Conservation (phyloP, 441 rosid species). For the Croton laevigatus region DNA sequence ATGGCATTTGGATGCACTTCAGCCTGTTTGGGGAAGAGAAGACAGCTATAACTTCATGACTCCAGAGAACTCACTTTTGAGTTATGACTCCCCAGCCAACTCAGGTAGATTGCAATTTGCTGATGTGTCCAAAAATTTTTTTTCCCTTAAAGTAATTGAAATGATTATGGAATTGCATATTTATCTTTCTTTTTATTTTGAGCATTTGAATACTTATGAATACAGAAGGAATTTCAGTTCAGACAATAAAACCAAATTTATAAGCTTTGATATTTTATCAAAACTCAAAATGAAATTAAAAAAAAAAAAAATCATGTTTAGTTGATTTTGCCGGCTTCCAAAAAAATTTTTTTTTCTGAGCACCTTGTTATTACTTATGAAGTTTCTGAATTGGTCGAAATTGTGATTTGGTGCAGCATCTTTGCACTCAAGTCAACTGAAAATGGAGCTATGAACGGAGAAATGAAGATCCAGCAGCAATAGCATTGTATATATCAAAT, state of each 20-base stretch:
- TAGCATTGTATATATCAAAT: conserved; percentile 41
- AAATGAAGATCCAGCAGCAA: conserved; percentile 20
- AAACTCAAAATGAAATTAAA: neutral
- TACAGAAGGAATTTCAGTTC: neutral
- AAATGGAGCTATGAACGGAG: conserved; percentile 66
- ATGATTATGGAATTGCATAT: neutral
- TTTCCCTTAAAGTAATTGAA: neutral
- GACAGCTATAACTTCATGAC: conserved; percentile 50
- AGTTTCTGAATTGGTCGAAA: neutral
- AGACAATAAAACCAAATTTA: neutral
- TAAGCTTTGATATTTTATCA: neutral
- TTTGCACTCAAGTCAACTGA: conserved; percentile 53
- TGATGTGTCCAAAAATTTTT: neutral
- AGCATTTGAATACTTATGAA: neutral
- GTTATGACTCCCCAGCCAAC: conserved; percentile 54
- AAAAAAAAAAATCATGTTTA: neutral
- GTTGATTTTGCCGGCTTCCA: neutral
- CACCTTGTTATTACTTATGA: neutral
- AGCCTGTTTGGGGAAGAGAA: conserved; percentile 61
- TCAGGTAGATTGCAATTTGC: conserved; percentile 45
- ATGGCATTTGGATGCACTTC: conserved; percentile 55
- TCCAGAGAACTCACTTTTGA: conserved; percentile 61
- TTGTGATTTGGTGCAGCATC: conserved; percentile 40
- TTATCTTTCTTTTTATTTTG: neutral
- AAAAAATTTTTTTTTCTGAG: no score